Percentiles rank a stretch among this genome's conserved stretches.
phyloP scores from a whole-genome alignment of 176 grass and related monocot genomes.

The Oryza punctata region DNA sequence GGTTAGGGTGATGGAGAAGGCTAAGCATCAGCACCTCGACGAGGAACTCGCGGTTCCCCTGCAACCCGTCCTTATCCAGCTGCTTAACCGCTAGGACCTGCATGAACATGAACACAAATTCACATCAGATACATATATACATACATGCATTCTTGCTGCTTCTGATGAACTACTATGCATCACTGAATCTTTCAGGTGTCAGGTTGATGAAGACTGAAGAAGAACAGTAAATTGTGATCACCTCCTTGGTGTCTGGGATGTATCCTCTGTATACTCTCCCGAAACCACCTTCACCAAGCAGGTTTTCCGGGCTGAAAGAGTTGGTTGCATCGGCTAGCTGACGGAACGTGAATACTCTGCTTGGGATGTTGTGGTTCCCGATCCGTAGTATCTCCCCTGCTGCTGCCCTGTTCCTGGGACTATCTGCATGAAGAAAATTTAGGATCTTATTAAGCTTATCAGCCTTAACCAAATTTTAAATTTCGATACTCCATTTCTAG shows the following conservation, averaged over 20 bases:
- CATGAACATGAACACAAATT: constrained; percentile 31
- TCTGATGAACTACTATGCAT: too few species aligned
- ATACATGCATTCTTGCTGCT: not conserved
- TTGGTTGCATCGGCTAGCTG: constrained; percentile 74
- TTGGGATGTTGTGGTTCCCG: constrained; percentile 72
- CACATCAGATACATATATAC: not conserved
- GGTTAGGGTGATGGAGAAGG: constrained; percentile 77
- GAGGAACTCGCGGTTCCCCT: constrained; percentile 89
- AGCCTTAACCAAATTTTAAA: too few species aligned
- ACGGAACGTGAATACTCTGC: constrained; percentile 66
- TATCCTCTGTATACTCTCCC: constrained; percentile 82
- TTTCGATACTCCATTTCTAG: too few species aligned
- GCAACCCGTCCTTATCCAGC: constrained; percentile 68
- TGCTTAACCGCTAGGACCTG: constrained; percentile 87
- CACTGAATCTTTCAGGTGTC: constrained; percentile 3
- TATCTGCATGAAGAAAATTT: constrained; percentile 51
- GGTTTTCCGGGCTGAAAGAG: constrained; percentile 70
- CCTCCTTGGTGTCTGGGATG: constrained; percentile 61
- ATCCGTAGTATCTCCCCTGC: constrained; percentile 84
- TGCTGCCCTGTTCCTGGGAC: constrained; percentile 55
- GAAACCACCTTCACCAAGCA: constrained; percentile 92
- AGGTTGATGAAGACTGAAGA: constrained; percentile 9
- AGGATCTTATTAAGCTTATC: too few species aligned
- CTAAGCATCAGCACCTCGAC: constrained; percentile 91
- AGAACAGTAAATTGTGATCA: constrained; percentile 35